Evolutionary conservation across 192 early-diverging fungal genomes (phyloP).

Genomic region (Entomortierella chlamydospora): DNA sequence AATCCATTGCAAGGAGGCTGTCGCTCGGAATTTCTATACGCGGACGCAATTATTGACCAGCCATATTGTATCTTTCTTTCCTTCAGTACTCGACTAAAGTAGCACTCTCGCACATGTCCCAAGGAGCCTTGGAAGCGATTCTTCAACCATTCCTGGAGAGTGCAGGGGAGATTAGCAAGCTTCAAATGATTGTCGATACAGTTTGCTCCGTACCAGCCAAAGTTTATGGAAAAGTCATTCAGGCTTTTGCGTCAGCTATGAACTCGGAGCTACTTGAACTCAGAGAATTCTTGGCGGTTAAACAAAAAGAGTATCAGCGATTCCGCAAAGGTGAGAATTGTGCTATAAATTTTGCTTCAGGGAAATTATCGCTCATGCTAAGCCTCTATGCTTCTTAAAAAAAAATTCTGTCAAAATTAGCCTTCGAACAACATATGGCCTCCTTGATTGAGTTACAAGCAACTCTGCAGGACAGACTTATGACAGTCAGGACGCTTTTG

Average conservation of each 20-base stretch:
- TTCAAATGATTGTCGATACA: slow-evolving; percentile 10
- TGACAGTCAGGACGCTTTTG: not conserved
- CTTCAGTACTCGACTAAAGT: slow-evolving; percentile 14
- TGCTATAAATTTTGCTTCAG: not conserved
- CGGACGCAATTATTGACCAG: too few relatives aligned
- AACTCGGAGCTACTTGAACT: slow-evolving; percentile 18
- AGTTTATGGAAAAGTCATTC: slow-evolving; percentile 31
- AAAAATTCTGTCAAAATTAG: not conserved
- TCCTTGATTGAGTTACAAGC: slow-evolving; percentile 31
- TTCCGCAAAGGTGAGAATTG: slow-evolving; percentile 15
- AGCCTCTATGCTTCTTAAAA: not conserved
- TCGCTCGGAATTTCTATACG: too few relatives aligned
- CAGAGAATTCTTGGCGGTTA: slow-evolving; percentile 5
- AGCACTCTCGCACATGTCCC: slow-evolving; percentile 23
- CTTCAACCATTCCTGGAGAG: slow-evolving; percentile 21
- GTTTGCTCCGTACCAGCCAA: slow-evolving; percentile 27
- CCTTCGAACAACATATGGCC: slow-evolving; percentile 3
- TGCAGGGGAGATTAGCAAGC: slow-evolving; percentile 3
- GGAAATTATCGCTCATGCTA: not conserved
- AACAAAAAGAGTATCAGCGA: slow-evolving; percentile 22
- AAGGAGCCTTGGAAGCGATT: slow-evolving; percentile 10
- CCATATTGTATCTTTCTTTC: not conserved
- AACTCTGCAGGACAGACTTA: not conserved
- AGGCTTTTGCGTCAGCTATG: slow-evolving; percentile 28
- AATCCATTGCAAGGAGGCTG: too few relatives aligned